A percentile compares a stretch with the other conserved stretches of the same genome.
These are phyloP conservation scores for Phalaenopsis equestris DNA, from an alignment of 106 monocot species.

Conservation along the genomic window DNA sequence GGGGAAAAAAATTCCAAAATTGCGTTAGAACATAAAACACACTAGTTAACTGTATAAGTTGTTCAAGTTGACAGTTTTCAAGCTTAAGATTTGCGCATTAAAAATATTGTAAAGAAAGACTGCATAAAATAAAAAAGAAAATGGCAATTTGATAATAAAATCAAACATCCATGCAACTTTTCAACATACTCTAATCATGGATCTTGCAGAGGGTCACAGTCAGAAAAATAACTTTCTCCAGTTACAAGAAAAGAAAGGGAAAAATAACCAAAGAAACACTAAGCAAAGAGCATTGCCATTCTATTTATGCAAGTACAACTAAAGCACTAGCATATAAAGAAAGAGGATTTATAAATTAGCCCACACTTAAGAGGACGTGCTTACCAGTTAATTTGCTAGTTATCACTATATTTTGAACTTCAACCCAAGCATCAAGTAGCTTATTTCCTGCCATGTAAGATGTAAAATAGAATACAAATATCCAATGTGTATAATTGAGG, in stretches of 20 bases:
- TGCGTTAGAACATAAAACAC: conserved; percentile 8
- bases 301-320: background rate
- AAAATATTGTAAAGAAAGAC: background rate
- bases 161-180: background rate
- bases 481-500: too few species aligned
- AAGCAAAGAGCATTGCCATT: background rate
- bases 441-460: conserved; percentile 28
- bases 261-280: background rate
- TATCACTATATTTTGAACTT: conserved; percentile 22
- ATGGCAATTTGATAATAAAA: background rate
- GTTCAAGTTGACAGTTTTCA: background rate
- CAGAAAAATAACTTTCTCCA: background rate
- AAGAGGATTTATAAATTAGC: background rate
- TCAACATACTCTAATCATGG: background rate
- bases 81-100: background rate
- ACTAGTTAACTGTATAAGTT: background rate
- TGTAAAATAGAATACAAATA: conserved; percentile 5
- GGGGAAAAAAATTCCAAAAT: conserved; percentile 4
- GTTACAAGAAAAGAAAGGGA: background rate
- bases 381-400: conserved; percentile 42
- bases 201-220: background rate
- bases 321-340: background rate
- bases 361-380: background rate
- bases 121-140: background rate
- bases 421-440: conserved; percentile 29